Evolutionary conservation across 371 early-diverging fungal species (phyloP), one percentile per base, ranked within the genome.

Genomic region (Mucor ambiguus): DNA sequence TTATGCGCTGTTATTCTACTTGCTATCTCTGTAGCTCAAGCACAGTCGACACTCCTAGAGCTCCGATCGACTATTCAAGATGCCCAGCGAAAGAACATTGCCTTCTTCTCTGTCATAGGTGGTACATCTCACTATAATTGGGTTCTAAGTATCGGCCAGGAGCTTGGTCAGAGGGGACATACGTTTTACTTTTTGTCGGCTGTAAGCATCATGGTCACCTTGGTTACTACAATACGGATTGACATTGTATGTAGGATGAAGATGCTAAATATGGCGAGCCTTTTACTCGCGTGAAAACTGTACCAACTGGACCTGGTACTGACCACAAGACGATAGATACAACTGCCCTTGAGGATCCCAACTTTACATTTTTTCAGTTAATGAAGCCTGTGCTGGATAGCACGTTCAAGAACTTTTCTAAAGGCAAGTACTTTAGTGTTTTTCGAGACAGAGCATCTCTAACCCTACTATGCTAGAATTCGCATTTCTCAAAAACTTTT

Each of bases 1-100:
- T 85, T 80, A 20, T 87, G 85, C n/a, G 89, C 87, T 0, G 93
- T 93, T 16, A 86, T 68, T 74, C 22, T 46, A n/a, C 22, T 46
- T 2, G 22, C 22, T 46, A 9, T 11, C 46, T 20, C 46, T 10
- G 22, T 24, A 3, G 22, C 46, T 22, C 46, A 22, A 10, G 46
- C 46, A 10, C 46, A 46, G 22, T 41, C 41, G 4, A 46, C 46
- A 0, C 10, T 46, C 0, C 46, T 20, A 10, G 46, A 46, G 22
- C 46, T 46, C 46, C 22, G 22, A 20, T 20, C 46, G 1, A 46
- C 46, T 3, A 46, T 46, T 46, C 46, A 46, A 11, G 10, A 46
- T 46, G 46, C 46, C 10, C 22, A 46, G 22, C n/a, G 46, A 0
- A 61, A 61, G 11, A 61, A 61, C 29, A 61, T 61, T 16, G 61